Evolutionary conservation across 1,284 basidiomycete species (phyloP), one percentile per base, ranked within the genome.

Genomic region (Cutaneotrichosporon spelunceum): DNA sequence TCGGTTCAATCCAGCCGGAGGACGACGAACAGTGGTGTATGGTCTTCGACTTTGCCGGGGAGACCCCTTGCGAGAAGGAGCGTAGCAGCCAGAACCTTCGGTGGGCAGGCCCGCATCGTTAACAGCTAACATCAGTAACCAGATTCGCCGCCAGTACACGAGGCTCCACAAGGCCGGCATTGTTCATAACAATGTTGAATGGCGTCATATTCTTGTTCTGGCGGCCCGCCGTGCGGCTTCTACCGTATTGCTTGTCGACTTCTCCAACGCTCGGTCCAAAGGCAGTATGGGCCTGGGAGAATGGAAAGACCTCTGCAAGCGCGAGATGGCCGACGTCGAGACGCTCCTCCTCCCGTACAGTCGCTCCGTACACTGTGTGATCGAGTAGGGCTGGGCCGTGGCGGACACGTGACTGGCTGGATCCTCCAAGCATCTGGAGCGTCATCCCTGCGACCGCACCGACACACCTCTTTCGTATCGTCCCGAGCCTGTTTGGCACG

Each of bases 11-110:
- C 29, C 63, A 64, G 54, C 33, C 29, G 1, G 49, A 49, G 13
- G 49, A 47, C 42, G 13, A 33, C 11, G 56, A 64, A 24, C 39
- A 33, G 30, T 64, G 63, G 63, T 47, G 42, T 24, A 56, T 54
- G 9, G 33, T 64, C 27, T 53, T 61, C 26, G 59, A 61, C 16
- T 57, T 61, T 50, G 63, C 60, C 3, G 63, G 63, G 4, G 27
- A 36, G 2, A 24, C 29, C 7, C 53, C 60, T 26, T 49, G 21
- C 9, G 53, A 53, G 2, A 26, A 36, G 10, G 56, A 58, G 19
- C 56, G 52, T 9, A 27, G 39, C 13, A 39, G 34, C 44, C 19
- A 13, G 16, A 39, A 14, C 9, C 34, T 55, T 19, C 59, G 27
- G 59, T 60, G 19, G 55, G 44, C 24, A 14, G 19, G 13, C 3